A percentile compares a stretch with the other conserved stretches of the same genome.
Evolutionary conservation across 306 rosid species (phyloP).

Genomic region (Cucurbita argyrosperma): DNA sequence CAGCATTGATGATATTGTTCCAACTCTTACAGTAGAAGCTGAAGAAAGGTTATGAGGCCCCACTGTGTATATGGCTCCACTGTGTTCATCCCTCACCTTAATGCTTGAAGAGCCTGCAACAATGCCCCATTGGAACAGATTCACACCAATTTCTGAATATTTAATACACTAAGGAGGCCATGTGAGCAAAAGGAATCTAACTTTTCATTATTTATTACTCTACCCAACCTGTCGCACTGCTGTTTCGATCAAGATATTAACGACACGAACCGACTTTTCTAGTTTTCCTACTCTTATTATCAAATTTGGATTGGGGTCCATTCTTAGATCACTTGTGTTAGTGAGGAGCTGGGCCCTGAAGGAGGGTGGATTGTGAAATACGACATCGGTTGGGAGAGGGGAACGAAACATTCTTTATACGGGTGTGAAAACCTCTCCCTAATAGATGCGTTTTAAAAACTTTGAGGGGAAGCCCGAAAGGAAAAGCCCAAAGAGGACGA

Average conservation of each 20-base stretch:
- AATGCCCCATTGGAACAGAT: neutral
- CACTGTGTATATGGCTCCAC: slow-evolving; percentile 43
- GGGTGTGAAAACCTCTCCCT: too few species aligned
- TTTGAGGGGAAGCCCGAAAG: too few species aligned
- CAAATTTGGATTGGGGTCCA: neutral
- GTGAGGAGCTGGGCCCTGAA: too few species aligned
- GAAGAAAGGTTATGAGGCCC: slow-evolving; percentile 42
- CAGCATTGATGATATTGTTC: neutral
- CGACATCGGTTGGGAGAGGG: too few species aligned
- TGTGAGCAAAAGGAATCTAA: neutral
- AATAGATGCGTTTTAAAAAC: too few species aligned
- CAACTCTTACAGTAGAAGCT: neutral
- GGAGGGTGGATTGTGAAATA: too few species aligned
- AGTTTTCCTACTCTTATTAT: neutral
- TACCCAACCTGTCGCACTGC: neutral
- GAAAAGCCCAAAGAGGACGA: too few species aligned
- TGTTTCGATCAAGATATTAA: neutral
- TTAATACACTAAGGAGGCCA: neutral
- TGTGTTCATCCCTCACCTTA: slow-evolving; percentile 49
- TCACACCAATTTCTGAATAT: neutral
- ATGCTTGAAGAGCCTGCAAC: slow-evolving; percentile 61
- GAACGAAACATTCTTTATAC: too few species aligned
- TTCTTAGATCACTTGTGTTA: neutral
- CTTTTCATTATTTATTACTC: neutral
- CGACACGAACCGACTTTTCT: too few species aligned